phyloP scores from a whole-genome alignment of 148 eudicot genomes.

The Cornus controversa region DNA sequence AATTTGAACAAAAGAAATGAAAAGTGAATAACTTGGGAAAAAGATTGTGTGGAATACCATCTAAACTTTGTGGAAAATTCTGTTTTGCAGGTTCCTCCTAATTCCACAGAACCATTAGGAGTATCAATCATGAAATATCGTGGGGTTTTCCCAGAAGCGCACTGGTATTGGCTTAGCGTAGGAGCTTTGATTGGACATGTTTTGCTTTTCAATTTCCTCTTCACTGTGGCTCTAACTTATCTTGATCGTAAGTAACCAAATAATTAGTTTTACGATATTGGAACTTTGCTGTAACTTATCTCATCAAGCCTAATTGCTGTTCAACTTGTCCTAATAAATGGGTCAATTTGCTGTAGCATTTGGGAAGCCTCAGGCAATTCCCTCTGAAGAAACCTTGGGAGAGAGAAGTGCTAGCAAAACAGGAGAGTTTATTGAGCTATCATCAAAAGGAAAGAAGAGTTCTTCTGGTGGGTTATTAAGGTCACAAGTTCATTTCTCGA shows the following conservation, averaged over 20 bases:
- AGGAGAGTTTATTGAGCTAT: conserved; percentile 22
- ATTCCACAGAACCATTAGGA: conserved; percentile 32
- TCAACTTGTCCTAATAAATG: not conserved
- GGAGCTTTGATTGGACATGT: conserved; percentile 36
- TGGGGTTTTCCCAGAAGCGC: conserved; percentile 31
- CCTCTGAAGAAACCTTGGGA: conserved; percentile 31
- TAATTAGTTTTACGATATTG: not conserved
- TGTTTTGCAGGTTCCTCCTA: conserved; percentile 27
- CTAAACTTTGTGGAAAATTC: not conserved
- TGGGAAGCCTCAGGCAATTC: conserved; percentile 36
- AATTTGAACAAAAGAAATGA: not conserved
- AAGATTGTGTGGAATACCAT: not conserved
- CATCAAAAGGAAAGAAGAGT: conserved; percentile 19
- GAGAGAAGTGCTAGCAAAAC: conserved; percentile 21
- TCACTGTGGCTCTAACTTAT: conserved; percentile 35
- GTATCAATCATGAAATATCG: conserved; percentile 28
- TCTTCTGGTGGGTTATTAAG: conserved; percentile 15
- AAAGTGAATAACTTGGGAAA: too few species aligned
- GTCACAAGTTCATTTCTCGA: not conserved
- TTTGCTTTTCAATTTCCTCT: conserved; percentile 32
- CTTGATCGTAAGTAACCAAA: conserved; percentile 40
- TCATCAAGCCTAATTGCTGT: not conserved
- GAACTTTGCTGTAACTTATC: not conserved
- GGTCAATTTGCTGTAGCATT: conserved; percentile 32
- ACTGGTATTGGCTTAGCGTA: conserved; percentile 57